These are phyloP conservation scores for Anethum foeniculum DNA, from an alignment of 140 eudicot species.

Conservation along the genomic window DNA sequence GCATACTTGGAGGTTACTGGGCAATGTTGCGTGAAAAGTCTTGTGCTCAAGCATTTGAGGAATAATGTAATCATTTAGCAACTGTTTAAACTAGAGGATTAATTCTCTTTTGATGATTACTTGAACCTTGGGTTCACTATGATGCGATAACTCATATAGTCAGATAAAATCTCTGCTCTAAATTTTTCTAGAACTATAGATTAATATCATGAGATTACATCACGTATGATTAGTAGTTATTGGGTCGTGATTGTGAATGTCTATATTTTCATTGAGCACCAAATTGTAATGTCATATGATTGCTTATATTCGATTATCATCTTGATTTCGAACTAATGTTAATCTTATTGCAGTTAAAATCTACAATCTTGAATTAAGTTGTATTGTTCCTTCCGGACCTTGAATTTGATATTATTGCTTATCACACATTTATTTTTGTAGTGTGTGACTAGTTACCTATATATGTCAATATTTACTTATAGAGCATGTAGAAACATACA, in stretches of 20 bases:
- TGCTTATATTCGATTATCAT: neutral
- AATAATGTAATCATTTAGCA: neutral
- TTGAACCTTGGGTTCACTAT: neutral
- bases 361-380: neutral
- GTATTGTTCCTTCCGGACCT: too few relatives aligned
- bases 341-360: neutral
- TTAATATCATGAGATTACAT: neutral
- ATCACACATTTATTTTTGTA: too few relatives aligned
- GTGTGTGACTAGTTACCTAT: too few relatives aligned
- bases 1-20: constrained; percentile 68
- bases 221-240: neutral
- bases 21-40: constrained; percentile 52
- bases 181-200: neutral
- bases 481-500: too few relatives aligned
- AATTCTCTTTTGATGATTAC: neutral
- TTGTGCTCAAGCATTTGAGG: constrained; percentile 24
- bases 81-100: neutral
- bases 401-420: too few relatives aligned
- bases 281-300: neutral
- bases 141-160: neutral
- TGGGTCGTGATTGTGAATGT: neutral
- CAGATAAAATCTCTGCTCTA: neutral
- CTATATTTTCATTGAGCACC: neutral
- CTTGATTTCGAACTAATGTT: neutral
- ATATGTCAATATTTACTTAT: too few relatives aligned